phyloP scores from a whole-genome alignment of 768 basidiomycete species.

The Basidioascus undulatus region DNA sequence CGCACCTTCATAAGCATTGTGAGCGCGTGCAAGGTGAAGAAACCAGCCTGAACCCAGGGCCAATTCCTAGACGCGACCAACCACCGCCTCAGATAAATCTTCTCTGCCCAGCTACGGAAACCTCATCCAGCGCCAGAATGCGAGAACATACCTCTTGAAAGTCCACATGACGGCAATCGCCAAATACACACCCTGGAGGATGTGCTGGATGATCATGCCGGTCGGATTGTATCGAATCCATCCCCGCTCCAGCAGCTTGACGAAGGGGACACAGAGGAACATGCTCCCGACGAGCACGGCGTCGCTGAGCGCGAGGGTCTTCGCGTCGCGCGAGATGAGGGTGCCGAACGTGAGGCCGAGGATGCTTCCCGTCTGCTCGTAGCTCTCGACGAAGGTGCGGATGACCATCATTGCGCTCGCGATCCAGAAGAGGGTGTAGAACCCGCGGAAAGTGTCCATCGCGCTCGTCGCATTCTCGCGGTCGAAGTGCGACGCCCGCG shows the following conservation, averaged over 20 bases:
- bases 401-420: slow-evolving; percentile 55
- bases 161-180: slow-evolving; percentile 63
- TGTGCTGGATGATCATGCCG: slow-evolving; percentile 55
- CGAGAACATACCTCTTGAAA: slow-evolving; percentile 37
- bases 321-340: slow-evolving; percentile 65
- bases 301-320: slow-evolving; percentile 62
- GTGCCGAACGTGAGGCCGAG: slow-evolving; percentile 57
- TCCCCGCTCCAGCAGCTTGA: slow-evolving; percentile 38
- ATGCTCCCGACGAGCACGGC: slow-evolving; percentile 54
- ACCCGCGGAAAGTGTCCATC: slow-evolving; percentile 43
- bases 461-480: slow-evolving; percentile 45
- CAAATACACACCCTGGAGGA: slow-evolving; percentile 49
- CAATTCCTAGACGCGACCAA: slow-evolving; percentile 45
- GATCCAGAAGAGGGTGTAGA: slow-evolving; percentile 79
- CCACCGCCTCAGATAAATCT: too few relatives aligned
- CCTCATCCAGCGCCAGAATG: too few relatives aligned
- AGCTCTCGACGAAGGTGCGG: slow-evolving; percentile 27
- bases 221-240: slow-evolving; percentile 62
- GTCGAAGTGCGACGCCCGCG: slow-evolving; percentile 67
- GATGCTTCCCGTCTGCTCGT: slow-evolving; percentile 52
- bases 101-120: too few relatives aligned
- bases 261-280: slow-evolving; percentile 53
- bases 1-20: slow-evolving; percentile 24
- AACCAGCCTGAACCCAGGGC: slow-evolving; percentile 95
- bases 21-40: slow-evolving; percentile 62